Percentiles rank a stretch among this genome's conserved stretches.
These are phyloP conservation scores for Stemphylium lycopersici DNA, from an alignment of 2,329 filamentous ascomycete genomes.

Conservation along the genomic window DNA sequence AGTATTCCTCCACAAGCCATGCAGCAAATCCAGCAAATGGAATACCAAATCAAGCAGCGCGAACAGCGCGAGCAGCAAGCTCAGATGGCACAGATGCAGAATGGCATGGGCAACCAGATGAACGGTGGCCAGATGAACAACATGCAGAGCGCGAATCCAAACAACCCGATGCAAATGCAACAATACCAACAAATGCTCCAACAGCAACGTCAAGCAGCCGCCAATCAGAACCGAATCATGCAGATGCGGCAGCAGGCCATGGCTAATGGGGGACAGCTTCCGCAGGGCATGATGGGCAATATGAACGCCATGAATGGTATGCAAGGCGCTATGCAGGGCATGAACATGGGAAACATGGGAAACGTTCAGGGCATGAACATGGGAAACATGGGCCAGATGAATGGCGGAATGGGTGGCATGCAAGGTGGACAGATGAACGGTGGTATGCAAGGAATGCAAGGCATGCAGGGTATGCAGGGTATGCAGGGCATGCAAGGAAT, in stretches of 20 bases:
- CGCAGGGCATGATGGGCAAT: slow-evolving; percentile 38
- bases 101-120: slow-evolving; percentile 26
- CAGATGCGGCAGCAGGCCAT: slow-evolving; percentile 42
- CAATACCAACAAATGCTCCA: slow-evolving; percentile 44
- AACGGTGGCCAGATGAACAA: slow-evolving; percentile 32
- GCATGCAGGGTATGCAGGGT: slow-evolving; percentile 30
- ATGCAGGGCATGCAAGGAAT: slow-evolving; percentile 20
- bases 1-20: slow-evolving; percentile 35
- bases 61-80: slow-evolving; percentile 29
- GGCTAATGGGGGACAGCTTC: slow-evolving; percentile 39
- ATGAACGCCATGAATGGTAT: slow-evolving; percentile 29
- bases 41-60: slow-evolving; percentile 33
- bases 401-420: slow-evolving; percentile 24
- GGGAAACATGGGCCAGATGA: slow-evolving; percentile 18
- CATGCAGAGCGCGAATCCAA: slow-evolving; percentile 25
- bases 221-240: slow-evolving; percentile 44
- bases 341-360: slow-evolving; percentile 36
- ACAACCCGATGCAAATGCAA: slow-evolving; percentile 41
- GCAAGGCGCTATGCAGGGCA: slow-evolving; percentile 34
- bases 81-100: slow-evolving; percentile 27
- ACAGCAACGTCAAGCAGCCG: slow-evolving; percentile 40
- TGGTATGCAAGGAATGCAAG: slow-evolving; percentile 31
- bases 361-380: slow-evolving; percentile 23
- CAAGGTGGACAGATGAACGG: slow-evolving; percentile 20
- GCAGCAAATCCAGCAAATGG: slow-evolving; percentile 38